Evolutionary conservation across 2,329 filamentous ascomycete genomes (phyloP).

Genomic region (Cytospora piceae): DNA sequence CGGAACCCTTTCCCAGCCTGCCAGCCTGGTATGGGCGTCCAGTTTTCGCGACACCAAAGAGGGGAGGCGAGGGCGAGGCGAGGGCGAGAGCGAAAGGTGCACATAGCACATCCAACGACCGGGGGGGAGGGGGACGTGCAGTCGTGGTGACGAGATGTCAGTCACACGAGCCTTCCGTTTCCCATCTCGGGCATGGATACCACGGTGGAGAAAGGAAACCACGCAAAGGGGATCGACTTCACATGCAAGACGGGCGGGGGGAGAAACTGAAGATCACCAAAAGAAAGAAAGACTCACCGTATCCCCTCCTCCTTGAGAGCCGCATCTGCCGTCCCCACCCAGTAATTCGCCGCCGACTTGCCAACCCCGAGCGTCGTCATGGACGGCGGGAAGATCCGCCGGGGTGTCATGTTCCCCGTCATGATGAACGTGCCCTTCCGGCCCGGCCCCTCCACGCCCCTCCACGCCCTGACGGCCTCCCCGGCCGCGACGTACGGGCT

Average conservation of each 20-base stretch:
- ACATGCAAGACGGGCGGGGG: neutral
- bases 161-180: neutral
- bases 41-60: neutral
- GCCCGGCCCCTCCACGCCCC: slow-evolving; percentile 7
- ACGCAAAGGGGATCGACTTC: neutral
- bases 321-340: slow-evolving; percentile 26
- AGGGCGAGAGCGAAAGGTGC: too few relatives aligned
- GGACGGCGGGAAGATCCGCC: slow-evolving; percentile 15
- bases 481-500: slow-evolving; percentile 24
- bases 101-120: neutral
- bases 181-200: neutral
- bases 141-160: neutral
- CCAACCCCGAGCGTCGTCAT: slow-evolving; percentile 22
- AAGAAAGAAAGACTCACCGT: slow-evolving; percentile 17
- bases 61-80: too few relatives aligned
- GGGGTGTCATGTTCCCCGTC: slow-evolving; percentile 27
- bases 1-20: too few relatives aligned
- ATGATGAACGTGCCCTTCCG: slow-evolving; percentile 27
- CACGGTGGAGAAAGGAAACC: neutral
- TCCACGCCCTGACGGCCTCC: slow-evolving; percentile 28
- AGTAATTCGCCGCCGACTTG: slow-evolving; percentile 24
- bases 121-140: neutral
- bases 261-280: neutral
- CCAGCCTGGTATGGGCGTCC: neutral
- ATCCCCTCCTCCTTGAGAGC: slow-evolving; percentile 27